These are phyloP conservation scores for Knoxia roxburghii DNA, from an alignment of 257 asterid species.

Conservation along the genomic window DNA sequence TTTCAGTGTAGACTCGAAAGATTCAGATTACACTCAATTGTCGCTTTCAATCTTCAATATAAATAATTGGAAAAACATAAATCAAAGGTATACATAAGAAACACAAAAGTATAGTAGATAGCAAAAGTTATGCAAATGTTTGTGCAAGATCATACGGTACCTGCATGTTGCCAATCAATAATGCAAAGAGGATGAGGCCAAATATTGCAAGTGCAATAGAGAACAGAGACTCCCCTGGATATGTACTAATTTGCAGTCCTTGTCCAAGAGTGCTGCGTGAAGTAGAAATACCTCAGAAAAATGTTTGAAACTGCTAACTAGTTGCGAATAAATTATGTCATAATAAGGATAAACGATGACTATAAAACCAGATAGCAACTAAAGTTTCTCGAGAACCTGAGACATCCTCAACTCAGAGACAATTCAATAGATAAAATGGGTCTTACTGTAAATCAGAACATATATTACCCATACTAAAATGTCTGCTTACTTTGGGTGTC, in stretches of 20 bases:
- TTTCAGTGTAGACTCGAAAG: too few species aligned
- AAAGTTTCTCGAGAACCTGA: too few species aligned
- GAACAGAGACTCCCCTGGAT: conserved; percentile 90
- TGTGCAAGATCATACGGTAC: conserved; percentile 26
- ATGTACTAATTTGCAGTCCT: conserved; percentile 95
- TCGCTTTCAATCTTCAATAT: too few species aligned
- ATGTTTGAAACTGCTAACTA: conserved; percentile 3
- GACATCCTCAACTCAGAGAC: not conserved
- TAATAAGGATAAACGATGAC: not conserved
- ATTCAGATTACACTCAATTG: not conserved
- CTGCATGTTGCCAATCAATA: conserved; percentile 99
- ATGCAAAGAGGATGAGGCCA: conserved; percentile 94
- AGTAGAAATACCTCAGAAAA: conserved; percentile 9
- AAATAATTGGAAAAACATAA: not conserved
- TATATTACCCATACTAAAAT: not conserved
- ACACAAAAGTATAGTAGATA: not conserved
- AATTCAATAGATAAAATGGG: not conserved
- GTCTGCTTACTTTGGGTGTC: too few species aligned
- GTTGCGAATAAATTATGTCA: not conserved
- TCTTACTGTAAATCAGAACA: not conserved
- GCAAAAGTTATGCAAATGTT: conserved; percentile 7
- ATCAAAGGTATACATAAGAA: not conserved
- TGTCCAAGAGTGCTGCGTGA: conserved; percentile 91
- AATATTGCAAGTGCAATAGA: conserved; percentile 91
- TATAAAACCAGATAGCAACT: not conserved